These are phyloP conservation scores for Rhynchosporium agropyri DNA, from an alignment of 2,329 filamentous ascomycete genomes.

Conservation along the genomic window DNA sequence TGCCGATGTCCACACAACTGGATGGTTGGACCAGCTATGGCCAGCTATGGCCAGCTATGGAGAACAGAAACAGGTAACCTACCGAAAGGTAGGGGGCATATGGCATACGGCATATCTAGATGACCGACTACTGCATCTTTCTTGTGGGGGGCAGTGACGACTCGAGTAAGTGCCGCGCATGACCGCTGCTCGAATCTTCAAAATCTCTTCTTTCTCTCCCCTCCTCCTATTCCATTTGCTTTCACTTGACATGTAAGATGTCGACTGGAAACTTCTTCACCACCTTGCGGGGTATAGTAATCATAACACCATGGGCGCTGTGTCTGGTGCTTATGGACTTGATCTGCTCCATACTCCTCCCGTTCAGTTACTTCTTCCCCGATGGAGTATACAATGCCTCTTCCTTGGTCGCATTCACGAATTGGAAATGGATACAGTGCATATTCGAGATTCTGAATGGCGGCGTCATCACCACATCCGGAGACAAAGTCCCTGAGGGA, in stretches of 20 bases:
- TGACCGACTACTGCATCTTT: background rate
- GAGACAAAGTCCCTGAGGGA: slow-evolving; percentile 52
- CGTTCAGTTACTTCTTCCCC: slow-evolving; percentile 51
- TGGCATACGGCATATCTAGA: background rate
- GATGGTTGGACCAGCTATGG: no score
- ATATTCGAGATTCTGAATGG: slow-evolving; percentile 59
- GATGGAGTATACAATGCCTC: slow-evolving; percentile 56
- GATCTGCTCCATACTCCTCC: slow-evolving; percentile 52
- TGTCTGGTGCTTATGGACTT: slow-evolving; percentile 56
- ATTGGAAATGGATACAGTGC: slow-evolving; percentile 60
- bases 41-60: no score
- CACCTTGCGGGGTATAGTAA: slow-evolving; percentile 48
- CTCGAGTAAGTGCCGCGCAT: slow-evolving; percentile 1
- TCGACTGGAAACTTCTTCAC: slow-evolving; percentile 37
- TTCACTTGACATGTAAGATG: slow-evolving; percentile 17
- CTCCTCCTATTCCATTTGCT: background rate
- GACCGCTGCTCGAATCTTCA: slow-evolving; percentile 6
- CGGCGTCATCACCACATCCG: slow-evolving; percentile 55
- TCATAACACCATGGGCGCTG: slow-evolving; percentile 55
- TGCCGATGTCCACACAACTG: no score
- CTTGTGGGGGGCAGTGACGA: background rate
- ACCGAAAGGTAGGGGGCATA: no score
- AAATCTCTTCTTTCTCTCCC: background rate
- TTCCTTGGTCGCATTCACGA: slow-evolving; percentile 55
- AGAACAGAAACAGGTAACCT: no score